Base-by-base conservation (phyloP, 2,329 filamentous ascomycete species). In the Tolypocladium guangdongense region DNA sequence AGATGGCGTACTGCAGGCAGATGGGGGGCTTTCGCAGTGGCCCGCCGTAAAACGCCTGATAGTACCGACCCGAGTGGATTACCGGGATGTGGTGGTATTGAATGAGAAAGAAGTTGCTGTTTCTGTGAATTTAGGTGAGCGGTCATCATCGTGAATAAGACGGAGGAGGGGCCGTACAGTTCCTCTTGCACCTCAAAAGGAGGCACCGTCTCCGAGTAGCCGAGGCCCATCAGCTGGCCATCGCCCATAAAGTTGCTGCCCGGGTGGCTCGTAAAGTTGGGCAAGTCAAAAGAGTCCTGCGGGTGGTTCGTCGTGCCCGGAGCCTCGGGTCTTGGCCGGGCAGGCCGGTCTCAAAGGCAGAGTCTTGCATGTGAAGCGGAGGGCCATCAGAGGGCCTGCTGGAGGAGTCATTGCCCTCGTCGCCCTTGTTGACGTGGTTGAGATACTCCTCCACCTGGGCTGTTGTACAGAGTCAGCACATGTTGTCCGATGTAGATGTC, bases 1-100 rank as follows among this genome's bases (percentile, higher is more conserved):
- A 96, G 66, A 96, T 88, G 27, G 84, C 86, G 68, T 96, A 96
- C 62, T 91, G 81, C 43, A 96, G 71, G 62, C 83, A 88, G 63
- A 95, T 82, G 1, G 91, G 88, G 2, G 92, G 91, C 54, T 88
- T 84, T 75, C 86, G 82, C 54, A 87, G 79, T 1, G 88, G 83
- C 3, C 84, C 77, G 2, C 75, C 75, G 62, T 91, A 86, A 69
- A 93, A 85, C 3, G 86, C 80, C 33, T 87, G 82, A 55, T 87
- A 74, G 64, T 90, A 96, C 38, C 88, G 82, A 20, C 81, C 80
- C 36, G 83, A 83, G 62, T 96, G 89, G 41, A 96, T 78, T 60
- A 96, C 81, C 4, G 91, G 90, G 35, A 87, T 67, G 41, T 84
- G 83, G 18, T 81, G 78, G 62, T 95, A 84, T 32, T 90, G 78